phyloP scores from a whole-genome alignment of 345 rosid species.

The Bretschneidera sinensis region DNA sequence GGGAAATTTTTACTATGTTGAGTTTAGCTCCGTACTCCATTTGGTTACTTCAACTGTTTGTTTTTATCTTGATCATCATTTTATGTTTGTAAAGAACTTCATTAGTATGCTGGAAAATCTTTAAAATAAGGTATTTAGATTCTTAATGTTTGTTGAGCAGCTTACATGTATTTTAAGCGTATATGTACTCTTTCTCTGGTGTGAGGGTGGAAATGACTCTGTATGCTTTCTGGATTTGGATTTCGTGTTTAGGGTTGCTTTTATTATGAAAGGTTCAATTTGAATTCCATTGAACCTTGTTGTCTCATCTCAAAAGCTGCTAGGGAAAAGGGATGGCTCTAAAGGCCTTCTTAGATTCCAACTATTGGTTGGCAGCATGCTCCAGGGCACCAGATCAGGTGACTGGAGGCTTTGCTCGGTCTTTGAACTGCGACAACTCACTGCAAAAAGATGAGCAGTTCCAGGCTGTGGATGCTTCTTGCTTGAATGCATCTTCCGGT shows the following conservation, averaged over 20 bases:
- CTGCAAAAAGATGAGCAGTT: slow-evolving; percentile 75
- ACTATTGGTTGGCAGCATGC: slow-evolving; percentile 18
- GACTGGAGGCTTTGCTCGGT: slow-evolving; percentile 67
- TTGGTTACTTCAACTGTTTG: no score
- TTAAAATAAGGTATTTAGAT: no score
- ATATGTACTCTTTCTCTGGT: no score
- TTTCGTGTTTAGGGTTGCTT: not conserved
- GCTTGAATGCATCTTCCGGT: slow-evolving; percentile 57
- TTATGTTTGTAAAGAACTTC: no score
- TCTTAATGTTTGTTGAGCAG: no score
- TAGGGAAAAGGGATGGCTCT: slow-evolving; percentile 45
- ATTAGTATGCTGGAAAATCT: no score
- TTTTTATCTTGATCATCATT: no score
- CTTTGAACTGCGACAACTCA: slow-evolving; percentile 72
- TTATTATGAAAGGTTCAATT: slow-evolving; percentile 8
- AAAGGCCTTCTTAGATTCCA: slow-evolving; percentile 62
- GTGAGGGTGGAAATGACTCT: no score
- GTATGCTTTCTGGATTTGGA: no score
- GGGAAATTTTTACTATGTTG: no score
- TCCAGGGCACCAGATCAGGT: slow-evolving; percentile 62
- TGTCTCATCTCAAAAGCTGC: slow-evolving; percentile 22
- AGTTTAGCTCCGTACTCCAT: no score
- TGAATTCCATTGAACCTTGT: slow-evolving; percentile 18
- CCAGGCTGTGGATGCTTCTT: slow-evolving; percentile 60
- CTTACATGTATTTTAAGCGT: no score